Conservation (phyloP, 2,329 filamentous ascomycete species). For the Clathrospora elynae region DNA sequence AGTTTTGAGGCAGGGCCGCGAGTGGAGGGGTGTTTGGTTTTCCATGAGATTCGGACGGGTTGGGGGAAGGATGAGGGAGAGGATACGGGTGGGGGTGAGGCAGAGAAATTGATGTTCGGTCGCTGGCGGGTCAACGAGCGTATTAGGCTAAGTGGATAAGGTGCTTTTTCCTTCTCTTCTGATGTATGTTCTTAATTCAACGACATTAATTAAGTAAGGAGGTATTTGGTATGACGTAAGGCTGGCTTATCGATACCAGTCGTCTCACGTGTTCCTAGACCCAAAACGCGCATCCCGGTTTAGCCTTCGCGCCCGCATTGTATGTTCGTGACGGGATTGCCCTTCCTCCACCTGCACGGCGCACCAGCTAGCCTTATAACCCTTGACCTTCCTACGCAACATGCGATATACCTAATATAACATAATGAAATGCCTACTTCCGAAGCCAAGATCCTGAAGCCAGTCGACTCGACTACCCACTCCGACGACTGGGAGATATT, state of each 20-base stretch:
- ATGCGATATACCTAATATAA: conserved; percentile 13
- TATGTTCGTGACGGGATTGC: not conserved
- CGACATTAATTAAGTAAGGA: no score
- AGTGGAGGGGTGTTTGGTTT: no score
- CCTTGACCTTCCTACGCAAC: not conserved
- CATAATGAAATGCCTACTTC: conserved; percentile 31
- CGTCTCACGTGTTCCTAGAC: conserved; percentile 8
- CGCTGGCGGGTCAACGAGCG: no score
- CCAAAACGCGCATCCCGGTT: conserved; percentile 12
- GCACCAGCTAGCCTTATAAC: not conserved
- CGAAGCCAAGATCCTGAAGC: conserved; percentile 49
- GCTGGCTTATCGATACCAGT: conserved; percentile 8
- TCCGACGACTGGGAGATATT: conserved; percentile 66
- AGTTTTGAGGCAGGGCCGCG: no score
- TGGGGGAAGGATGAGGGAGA: no score
- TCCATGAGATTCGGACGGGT: no score
- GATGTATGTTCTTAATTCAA: no score
- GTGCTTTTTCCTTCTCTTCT: no score
- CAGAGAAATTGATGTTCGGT: no score
- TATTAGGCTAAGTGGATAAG: no score
- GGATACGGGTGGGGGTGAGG: no score
- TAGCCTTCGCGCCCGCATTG: conserved; percentile 12
- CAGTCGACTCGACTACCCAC: conserved; percentile 47
- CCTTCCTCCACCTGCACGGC: not conserved
- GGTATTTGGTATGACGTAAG: conserved; percentile 5